These are phyloP conservation scores for Globisporangium perplexum DNA, from an alignment of 352 stramenopile species.

Conservation along the genomic window DNA sequence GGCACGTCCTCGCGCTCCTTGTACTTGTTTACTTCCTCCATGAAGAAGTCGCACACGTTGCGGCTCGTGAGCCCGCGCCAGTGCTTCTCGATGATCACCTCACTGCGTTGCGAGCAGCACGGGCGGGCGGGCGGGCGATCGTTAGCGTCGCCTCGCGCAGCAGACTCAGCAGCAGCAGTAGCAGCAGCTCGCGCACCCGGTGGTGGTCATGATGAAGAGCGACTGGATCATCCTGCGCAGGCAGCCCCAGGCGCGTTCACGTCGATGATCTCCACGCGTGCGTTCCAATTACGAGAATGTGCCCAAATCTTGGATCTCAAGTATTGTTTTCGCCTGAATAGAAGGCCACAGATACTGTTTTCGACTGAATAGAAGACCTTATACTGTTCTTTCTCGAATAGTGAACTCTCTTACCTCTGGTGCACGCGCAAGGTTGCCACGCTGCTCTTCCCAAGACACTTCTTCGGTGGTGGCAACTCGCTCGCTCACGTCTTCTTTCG, in stretches of 20 bases:
- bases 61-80: constrained; percentile 94
- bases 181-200: constrained; percentile 78
- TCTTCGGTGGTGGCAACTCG: no score
- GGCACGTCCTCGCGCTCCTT: constrained; percentile 81
- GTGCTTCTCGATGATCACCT: constrained; percentile 99
- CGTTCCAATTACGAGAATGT: no score
- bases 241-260: no score
- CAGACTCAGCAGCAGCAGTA: background rate
- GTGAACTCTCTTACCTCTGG: no score
- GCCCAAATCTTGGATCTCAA: no score
- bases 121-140: no score
- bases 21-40: constrained; percentile 95
- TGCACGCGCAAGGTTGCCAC: no score
- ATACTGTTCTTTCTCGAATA: background rate
- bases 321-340: no score
- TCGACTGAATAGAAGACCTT: no score
- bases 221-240: constrained; percentile 98
- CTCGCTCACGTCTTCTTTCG: no score
- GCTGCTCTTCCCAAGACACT: no score
- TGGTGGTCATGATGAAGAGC: constrained; percentile 96
- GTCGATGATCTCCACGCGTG: no score
- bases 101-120: constrained; percentile 57
- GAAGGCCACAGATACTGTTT: background rate
- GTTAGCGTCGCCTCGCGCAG: background rate
- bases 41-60: constrained; percentile 97